Evolutionary conservation across 768 basidiomycete genomes (phyloP).

Genomic region (Lactarius hengduanensis): DNA sequence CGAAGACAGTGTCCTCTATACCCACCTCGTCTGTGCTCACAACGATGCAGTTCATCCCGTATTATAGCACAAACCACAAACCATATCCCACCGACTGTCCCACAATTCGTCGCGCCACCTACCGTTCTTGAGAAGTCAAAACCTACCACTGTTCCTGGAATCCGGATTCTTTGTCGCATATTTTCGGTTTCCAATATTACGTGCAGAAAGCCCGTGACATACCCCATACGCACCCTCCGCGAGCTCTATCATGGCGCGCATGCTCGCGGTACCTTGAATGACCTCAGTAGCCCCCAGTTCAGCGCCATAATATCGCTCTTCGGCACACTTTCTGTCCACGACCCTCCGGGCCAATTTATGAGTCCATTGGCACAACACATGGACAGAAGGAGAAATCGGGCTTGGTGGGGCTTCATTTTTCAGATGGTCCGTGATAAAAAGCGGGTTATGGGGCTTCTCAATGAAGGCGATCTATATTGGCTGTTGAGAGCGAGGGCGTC

Average conservation of each 20-base stretch:
- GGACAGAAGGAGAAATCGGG: conserved; percentile 26
- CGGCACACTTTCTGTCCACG: conserved; percentile 24
- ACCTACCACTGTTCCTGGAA: conserved; percentile 13
- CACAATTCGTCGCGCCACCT: neutral
- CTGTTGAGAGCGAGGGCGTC: conserved; percentile 45
- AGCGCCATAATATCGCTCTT: conserved; percentile 25
- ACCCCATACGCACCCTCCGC: conserved; percentile 18
- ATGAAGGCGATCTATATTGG: conserved; percentile 59
- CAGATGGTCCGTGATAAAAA: conserved; percentile 48
- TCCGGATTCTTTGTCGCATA: conserved; percentile 23
- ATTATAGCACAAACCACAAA: neutral
- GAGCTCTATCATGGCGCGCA: conserved; percentile 18
- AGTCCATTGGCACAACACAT: conserved; percentile 35
- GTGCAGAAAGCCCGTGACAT: conserved; percentile 12
- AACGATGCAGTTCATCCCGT: neutral
- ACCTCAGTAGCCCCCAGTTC: conserved; percentile 22
- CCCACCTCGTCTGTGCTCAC: conserved; percentile 20
- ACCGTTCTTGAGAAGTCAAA: neutral
- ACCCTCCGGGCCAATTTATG: conserved; percentile 6
- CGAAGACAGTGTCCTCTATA: conserved; percentile 39
- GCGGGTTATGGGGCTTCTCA: conserved; percentile 34
- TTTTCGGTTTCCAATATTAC: conserved; percentile 21
- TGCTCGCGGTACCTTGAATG: conserved; percentile 11
- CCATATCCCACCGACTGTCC: neutral
- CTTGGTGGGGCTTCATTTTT: conserved; percentile 52